These are phyloP conservation scores for Purpureocillium lavendulum DNA, from an alignment of 2,329 filamentous ascomycete genomes.

Conservation along the genomic window DNA sequence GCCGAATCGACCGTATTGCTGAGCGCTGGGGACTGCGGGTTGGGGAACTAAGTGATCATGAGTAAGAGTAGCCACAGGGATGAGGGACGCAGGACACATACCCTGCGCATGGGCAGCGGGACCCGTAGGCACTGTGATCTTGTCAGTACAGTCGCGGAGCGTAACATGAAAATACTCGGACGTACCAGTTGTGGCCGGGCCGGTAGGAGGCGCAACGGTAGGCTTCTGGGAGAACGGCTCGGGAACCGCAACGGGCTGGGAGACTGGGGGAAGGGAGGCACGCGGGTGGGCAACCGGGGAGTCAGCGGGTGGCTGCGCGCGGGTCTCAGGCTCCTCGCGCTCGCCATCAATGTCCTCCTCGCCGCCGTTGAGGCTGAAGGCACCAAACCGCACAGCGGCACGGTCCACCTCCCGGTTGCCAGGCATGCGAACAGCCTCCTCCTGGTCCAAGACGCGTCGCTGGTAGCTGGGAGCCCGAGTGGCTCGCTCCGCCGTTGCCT, in stretches of 20 bases:
- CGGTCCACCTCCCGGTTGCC: conserved; percentile 92
- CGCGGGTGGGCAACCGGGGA: conserved; percentile 81
- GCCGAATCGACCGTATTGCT: conserved; percentile 63
- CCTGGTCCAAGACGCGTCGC: conserved; percentile 83
- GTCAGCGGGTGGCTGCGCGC: conserved; percentile 85
- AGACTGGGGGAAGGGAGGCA: conserved; percentile 73
- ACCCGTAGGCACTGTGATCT: conserved; percentile 11
- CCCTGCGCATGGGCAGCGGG: conserved; percentile 17
- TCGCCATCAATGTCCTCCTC: conserved; percentile 91
- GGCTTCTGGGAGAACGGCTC: conserved; percentile 51
- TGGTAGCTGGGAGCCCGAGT: conserved; percentile 72
- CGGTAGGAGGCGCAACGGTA: conserved; percentile 32
- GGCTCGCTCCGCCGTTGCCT: conserved; percentile 58
- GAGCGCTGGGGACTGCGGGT: conserved; percentile 47
- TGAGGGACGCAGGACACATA: conserved; percentile 7
- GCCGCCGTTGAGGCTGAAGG: conserved; percentile 78
- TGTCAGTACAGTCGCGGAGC: conserved; percentile 1
- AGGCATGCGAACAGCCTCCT: conserved; percentile 97
- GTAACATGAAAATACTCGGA: conserved; percentile 8
- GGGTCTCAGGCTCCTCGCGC: conserved; percentile 89
- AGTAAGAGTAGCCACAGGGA: conserved; percentile 1
- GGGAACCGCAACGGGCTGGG: conserved; percentile 44
- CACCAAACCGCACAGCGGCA: conserved; percentile 90
- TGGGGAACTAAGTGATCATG: conserved; percentile 23
- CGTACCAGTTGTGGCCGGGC: conserved; percentile 26